Evolutionary conservation across 208 protist species (phyloP), one percentile per base, ranked within the genome.

Genomic region (Herpetomonas tarakana): DNA sequence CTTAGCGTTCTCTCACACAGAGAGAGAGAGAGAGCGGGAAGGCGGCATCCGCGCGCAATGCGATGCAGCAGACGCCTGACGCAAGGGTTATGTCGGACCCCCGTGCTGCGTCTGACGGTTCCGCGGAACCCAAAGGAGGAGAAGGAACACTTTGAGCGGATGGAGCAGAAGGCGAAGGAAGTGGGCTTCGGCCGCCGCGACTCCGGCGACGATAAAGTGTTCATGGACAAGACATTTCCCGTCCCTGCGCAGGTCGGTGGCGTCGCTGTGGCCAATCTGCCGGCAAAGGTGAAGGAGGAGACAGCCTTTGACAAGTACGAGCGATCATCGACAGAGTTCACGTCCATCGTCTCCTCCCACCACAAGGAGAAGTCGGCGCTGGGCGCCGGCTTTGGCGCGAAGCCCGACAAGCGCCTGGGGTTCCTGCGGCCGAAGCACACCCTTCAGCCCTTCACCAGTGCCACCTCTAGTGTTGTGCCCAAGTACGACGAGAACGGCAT

Each of bases 361-460:
- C 66, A 77, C 9, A 64, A 70, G 25, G 39, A 52, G 22, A 21
- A 24, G n/a, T 54, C 47, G 14, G 19, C 49, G 26, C 67, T 95
- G 1, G 85, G 88, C 4, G 88, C 83, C 3, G 88, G 88, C 14
- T 95, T 95, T 56, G 88, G 88, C 39, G 77, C 64, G n/a, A 69
- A 62, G 52, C 71, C 83, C 38, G 88, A 95, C 55, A 95, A 91
- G 58, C 85, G 83, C 0, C 72, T 95, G 2, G 69, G 88, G n/a
- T 92, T 89, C 62, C 44, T 95, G 35, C 80, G 83, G 3, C 88
- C 85, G 44, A 64, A 78, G 28, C 74, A 91, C 46, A 55, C 66
- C 6, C 70, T 91, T 21, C 83, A 86, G 67, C 78, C 85, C 2
- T 77, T 76, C 47, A 64, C 71, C 28, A 77, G 82, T 7, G 72